Conservation (phyloP, 805 yeast genomes). For the Nakazawaea ernobii region DNA sequence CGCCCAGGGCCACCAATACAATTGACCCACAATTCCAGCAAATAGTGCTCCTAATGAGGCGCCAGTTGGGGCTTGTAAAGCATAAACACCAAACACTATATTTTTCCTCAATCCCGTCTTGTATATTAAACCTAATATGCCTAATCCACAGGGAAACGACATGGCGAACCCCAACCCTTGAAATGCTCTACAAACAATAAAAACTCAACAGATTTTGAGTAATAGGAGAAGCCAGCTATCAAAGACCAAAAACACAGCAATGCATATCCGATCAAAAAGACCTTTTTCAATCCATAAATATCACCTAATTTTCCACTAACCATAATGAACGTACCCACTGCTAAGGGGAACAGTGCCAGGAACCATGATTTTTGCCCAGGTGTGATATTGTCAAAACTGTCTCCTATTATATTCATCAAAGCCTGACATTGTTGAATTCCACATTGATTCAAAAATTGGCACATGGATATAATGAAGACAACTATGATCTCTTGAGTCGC, state of each 20-base stretch:
- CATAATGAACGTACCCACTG: constrained; percentile 68
- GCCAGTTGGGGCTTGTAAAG: constrained; percentile 61
- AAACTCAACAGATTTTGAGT: constrained; percentile 44
- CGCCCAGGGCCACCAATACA: constrained; percentile 57
- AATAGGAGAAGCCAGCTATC: constrained; percentile 52
- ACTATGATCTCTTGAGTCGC: neutral
- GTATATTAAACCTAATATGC: constrained; percentile 43
- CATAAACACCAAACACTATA: constrained; percentile 50
- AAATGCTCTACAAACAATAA: constrained; percentile 49
- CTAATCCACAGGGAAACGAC: constrained; percentile 54
- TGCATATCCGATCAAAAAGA: constrained; percentile 49
- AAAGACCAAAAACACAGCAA: constrained; percentile 55
- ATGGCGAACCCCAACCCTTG: constrained; percentile 64
- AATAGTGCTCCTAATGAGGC: constrained; percentile 50
- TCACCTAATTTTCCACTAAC: constrained; percentile 71
- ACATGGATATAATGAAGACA: neutral
- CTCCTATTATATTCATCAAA: constrained; percentile 23
- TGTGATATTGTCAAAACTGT: constrained; percentile 20
- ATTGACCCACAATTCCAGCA: constrained; percentile 40
- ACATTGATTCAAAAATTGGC: constrained; percentile 34
- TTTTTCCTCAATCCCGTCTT: constrained; percentile 44
- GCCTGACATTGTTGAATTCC: constrained; percentile 26
- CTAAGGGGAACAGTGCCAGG: constrained; percentile 64
- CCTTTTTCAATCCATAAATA: constrained; percentile 53
- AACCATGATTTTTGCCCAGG: constrained; percentile 50